Percentiles rank a stretch among this genome's conserved stretches.
These are phyloP conservation scores for Phoma herbarum DNA, from an alignment of 2,329 filamentous ascomycete genomes.

Conservation along the genomic window DNA sequence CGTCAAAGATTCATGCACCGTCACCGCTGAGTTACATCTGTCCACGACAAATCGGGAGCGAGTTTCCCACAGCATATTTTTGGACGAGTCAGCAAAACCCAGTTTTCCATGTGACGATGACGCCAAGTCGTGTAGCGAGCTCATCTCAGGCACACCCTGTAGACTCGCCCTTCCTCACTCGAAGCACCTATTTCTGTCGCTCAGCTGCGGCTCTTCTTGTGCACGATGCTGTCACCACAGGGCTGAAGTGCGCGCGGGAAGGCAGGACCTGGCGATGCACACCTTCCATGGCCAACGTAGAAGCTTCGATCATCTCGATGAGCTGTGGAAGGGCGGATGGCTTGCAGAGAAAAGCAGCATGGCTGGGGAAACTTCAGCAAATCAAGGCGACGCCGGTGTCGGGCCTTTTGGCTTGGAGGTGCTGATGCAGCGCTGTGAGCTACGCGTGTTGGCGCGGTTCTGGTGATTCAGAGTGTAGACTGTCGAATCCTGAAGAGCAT, in stretches of 20 bases:
- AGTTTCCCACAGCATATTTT: not conserved
- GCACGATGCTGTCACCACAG: not conserved
- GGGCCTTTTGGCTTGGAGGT: not conserved
- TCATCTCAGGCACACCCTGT: constrained; percentile 1
- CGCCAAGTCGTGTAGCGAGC: constrained; percentile 11
- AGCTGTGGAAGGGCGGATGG: not conserved
- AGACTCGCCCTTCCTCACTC: not conserved
- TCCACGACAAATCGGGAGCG: not conserved
- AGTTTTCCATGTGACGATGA: constrained; percentile 5
- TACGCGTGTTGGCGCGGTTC: not conserved
- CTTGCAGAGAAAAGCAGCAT: not conserved
- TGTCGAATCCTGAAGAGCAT: not conserved
- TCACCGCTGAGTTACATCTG: not conserved
- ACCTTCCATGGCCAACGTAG: not conserved
- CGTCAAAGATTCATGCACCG: not conserved
- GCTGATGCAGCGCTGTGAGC: constrained; percentile 9
- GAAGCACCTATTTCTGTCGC: constrained; percentile 7
- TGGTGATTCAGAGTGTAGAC: not conserved
- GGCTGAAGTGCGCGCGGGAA: not conserved
- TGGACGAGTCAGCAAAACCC: not conserved
- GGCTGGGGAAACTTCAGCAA: not conserved
- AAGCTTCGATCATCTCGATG: not conserved
- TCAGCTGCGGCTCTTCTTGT: constrained; percentile 13
- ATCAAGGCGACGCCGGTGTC: constrained; percentile 8
- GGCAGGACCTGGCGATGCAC: not conserved